phyloP scores from a whole-genome alignment of 2,329 filamentous ascomycete species.

The Cladosporium phlei region DNA sequence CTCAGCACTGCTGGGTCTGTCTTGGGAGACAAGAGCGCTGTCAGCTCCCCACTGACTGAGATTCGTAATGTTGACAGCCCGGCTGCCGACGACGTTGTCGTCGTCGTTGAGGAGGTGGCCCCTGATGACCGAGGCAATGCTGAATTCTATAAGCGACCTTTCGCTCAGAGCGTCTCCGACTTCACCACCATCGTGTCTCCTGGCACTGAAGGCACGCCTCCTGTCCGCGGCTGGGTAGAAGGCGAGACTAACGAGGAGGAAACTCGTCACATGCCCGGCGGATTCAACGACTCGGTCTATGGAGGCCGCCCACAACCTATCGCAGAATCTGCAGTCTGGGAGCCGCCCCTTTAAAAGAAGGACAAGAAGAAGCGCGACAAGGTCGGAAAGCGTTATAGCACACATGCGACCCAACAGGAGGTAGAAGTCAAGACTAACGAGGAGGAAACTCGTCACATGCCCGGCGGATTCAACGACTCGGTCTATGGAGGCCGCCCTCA shows the following conservation, averaged over 20 bases:
- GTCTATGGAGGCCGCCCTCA: conserved; percentile 15
- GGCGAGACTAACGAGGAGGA: conserved; percentile 44
- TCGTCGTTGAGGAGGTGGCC: conserved; percentile 36
- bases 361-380: conserved; percentile 32
- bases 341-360: conserved; percentile 24
- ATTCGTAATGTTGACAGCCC: conserved; percentile 13
- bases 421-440: no score
- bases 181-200: conserved; percentile 29
- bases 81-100: conserved; percentile 29
- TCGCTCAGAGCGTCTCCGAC: conserved; percentile 40
- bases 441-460: conserved; percentile 50
- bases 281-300: conserved; percentile 46
- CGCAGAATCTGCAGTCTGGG: conserved; percentile 21
- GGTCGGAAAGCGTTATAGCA: conserved; percentile 11
- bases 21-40: conserved; percentile 31
- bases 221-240: conserved; percentile 34
- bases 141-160: conserved; percentile 33
- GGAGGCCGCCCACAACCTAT: conserved; percentile 6
- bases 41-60: conserved; percentile 22
- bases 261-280: conserved; percentile 55
- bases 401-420: no score
- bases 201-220: conserved; percentile 28
- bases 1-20: conserved; percentile 40
- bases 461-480: conserved; percentile 55
- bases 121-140: conserved; percentile 28